Base-by-base conservation (phyloP, 192 early-diverging fungal genomes). In the Paraglomus brasilianum region DNA sequence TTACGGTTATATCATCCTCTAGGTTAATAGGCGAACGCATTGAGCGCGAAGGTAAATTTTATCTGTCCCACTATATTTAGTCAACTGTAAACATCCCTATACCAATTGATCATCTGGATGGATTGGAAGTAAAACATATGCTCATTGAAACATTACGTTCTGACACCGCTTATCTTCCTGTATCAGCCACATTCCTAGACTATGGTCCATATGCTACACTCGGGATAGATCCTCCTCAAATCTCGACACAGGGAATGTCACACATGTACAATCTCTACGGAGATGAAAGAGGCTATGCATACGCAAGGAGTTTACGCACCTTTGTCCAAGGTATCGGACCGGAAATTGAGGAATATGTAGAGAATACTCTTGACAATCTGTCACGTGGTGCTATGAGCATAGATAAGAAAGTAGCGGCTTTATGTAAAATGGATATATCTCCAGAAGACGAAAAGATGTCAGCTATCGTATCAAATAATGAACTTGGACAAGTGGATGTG, bases 251-350 rank as follows among this genome's bases (percentile, higher is more conserved):
- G 5, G 60, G 63, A 21, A 45, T 66, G 19, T 57, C 72, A 4
- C 56, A n/a, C 9, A 47, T 30, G 4, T 53, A 58, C 21, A 64
- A 56, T 9, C 76, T 80, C 17, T 90, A 80, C 73, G 87, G 86
- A n/a, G 84, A 86, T 44, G 78, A 80, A 21, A 73, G 70, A 5
- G 85, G 84, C 0, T 82, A 88, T 71, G 83, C 87, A 1, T 87
- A 88, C 64, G 73, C 84, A 42, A 65, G 72, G 13, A 88, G 87
- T 63, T 56, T 88, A 11, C 77, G 74, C 51, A 70, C 76, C 38
- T 90, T 90, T 71, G 65, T 77, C 10, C 72, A 70, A 11, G 22
- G 52, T 10, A 65, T 72, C 72, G 56, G 44, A 0, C 61, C 66
- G 36, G 72, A 75, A n/a, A 72, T 80, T 7, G 61, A 78, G 7